Conservation (phyloP, 169 alveolate species). For the Perkinsus olseni region DNA sequence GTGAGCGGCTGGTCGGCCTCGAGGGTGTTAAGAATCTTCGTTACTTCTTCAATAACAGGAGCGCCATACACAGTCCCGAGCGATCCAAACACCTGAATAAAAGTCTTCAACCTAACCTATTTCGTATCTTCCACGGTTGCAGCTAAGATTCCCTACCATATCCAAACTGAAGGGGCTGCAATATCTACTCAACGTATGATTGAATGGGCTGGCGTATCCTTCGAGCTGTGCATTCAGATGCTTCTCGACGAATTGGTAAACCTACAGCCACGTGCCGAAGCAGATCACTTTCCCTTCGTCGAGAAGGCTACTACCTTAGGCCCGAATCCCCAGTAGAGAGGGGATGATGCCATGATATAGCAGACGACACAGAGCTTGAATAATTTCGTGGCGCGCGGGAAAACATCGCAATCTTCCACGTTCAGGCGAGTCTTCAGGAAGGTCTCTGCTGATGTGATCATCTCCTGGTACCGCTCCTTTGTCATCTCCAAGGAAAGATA, state of each 20-base stretch:
- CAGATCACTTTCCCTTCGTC: not conserved
- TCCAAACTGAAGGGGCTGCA: conserved; percentile 8
- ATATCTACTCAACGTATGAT: not conserved
- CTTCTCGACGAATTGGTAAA: not conserved
- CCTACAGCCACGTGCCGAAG: not conserved
- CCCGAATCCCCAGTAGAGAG: conserved; percentile 10
- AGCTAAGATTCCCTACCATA: not conserved
- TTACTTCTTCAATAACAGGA: not conserved
- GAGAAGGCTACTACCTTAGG: too few species aligned
- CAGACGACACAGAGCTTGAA: not conserved
- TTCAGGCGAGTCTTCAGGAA: not conserved
- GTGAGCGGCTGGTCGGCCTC: not conserved
- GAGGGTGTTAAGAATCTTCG: not conserved
- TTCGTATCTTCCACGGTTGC: too few species aligned
- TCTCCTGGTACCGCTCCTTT: not conserved
- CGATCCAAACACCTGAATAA: not conserved
- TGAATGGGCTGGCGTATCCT: conserved; percentile 8
- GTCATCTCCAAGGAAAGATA: not conserved
- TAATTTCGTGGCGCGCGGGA: not conserved
- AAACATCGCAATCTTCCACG: not conserved
- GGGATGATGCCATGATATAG: not conserved
- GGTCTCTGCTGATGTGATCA: not conserved
- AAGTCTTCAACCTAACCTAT: too few species aligned
- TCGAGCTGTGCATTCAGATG: not conserved
- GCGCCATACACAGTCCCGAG: not conserved